Evolutionary conservation across 1,139 yeast genomes (phyloP), one percentile per base, ranked within the genome.

Genomic region (Entelexis sorbosivorans): DNA sequence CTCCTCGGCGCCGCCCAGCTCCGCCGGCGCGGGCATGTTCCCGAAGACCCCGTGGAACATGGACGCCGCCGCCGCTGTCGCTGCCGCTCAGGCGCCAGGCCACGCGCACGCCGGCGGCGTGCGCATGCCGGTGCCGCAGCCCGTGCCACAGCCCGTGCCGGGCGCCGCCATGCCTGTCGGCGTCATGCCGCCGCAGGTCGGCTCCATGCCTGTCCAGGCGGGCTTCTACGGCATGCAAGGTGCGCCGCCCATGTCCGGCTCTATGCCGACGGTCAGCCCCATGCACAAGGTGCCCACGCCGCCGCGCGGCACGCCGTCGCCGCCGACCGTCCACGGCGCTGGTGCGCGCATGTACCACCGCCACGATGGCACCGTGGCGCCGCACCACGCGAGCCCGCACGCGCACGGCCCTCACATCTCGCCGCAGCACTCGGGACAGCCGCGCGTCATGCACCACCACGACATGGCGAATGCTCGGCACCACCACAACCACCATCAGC

Each of bases 251-350:
- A 24, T 36, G 24, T 20, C 44, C 6, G 39, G 46, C 22, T 48
- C 51, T 5, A 36, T 48, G 44, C 51, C 51, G 14, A 20, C 51
- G n/a, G 28, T 34, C 16, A 44, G 39, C 29, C 39, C 48, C 13
- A 1, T 42, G 42, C 46, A 42, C 28, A 40, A 48, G 22, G n/a
- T 42, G 35, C 36, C 46, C 14, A 48, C 43, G 17, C 49, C 46
- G 17, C 47, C 50, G 11, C 39, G 38, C 19, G 34, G 47, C 28
- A 45, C 40, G 16, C 54, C 52, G 26, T 49, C 51, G 29, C 39
- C 50, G 17, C 44, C 43, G 3, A 34, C 40, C 24, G 29, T 33
- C 9, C 33, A 33, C 24, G 38, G 38, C 20, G 39, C 38, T 16
- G 33, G 22, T 11, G 39, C 16, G 24, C 39, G 47, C 1, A n/a